Evolutionary conservation across 495 filamentous ascomycete species (phyloP).

Genomic region (Podospora fimiseda): DNA sequence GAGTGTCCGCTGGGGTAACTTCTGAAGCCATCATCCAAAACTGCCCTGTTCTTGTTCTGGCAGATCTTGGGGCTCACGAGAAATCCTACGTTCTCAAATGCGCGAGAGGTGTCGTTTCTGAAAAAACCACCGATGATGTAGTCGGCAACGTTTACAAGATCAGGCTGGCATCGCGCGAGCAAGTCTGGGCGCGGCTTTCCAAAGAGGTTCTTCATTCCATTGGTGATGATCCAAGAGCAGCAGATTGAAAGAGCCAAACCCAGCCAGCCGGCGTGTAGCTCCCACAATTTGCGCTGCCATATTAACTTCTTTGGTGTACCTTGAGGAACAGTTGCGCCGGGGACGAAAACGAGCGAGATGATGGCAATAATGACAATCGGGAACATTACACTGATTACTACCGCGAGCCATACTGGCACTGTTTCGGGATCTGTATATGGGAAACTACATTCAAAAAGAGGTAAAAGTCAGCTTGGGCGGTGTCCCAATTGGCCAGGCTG

Average conservation of each 20-base stretch:
- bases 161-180: constrained; percentile 61
- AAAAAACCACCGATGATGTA: constrained; percentile 37
- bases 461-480: not conserved
- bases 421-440: constrained; percentile 70
- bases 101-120: constrained; percentile 19
- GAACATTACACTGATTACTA: constrained; percentile 49
- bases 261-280: constrained; percentile 73
- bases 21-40: constrained; percentile 80
- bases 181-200: constrained; percentile 83
- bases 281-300: constrained; percentile 73
- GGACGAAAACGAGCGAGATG: constrained; percentile 64
- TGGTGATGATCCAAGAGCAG: constrained; percentile 68
- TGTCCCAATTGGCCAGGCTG: not conserved
- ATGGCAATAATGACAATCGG: constrained; percentile 62
- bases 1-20: constrained; percentile 74
- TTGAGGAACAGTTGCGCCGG: constrained; percentile 56
- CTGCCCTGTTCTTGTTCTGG: constrained; percentile 52
- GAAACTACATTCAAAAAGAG: constrained; percentile 39
- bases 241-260: constrained; percentile 63
- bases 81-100: constrained; percentile 31
- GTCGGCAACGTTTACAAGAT: constrained; percentile 35
- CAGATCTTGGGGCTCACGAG: constrained; percentile 65
- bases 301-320: constrained; percentile 58
- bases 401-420: constrained; percentile 53
- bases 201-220: constrained; percentile 77